A percentile compares a stretch with the other conserved stretches of the same genome.
phyloP scores from a whole-genome alignment of 2,329 filamentous ascomycete species.

The Fusarium miscanthi region DNA sequence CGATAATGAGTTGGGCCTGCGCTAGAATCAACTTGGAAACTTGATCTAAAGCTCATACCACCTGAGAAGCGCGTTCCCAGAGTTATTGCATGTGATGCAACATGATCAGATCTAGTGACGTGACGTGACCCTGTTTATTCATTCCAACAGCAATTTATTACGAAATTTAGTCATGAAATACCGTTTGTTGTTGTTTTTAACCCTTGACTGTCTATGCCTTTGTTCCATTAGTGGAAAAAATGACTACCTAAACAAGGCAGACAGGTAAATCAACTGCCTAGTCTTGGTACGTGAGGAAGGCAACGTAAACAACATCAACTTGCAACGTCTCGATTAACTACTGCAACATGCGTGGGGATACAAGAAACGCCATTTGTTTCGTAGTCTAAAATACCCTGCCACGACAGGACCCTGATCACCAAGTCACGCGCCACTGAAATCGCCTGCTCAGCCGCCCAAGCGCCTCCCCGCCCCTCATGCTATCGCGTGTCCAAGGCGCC shows the following conservation, averaged over 20 bases:
- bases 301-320: slow-evolving; percentile 1
- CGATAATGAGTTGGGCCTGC: neutral
- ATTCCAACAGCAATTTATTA: slow-evolving; percentile 11
- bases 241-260: neutral
- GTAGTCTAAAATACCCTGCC: slow-evolving; percentile 24
- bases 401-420: slow-evolving; percentile 29
- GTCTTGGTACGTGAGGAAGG: neutral
- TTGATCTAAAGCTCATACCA: neutral
- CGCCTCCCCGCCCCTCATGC: slow-evolving; percentile 15
- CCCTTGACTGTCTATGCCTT: neutral
- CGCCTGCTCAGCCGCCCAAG: slow-evolving; percentile 37
- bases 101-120: neutral
- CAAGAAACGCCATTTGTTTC: slow-evolving; percentile 35
- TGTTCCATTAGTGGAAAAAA: slow-evolving; percentile 5
- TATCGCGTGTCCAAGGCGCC: slow-evolving; percentile 20
- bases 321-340: neutral
- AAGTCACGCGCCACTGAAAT: slow-evolving; percentile 34
- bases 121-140: neutral
- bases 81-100: slow-evolving; percentile 1
- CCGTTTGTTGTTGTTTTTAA: neutral
- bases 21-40: slow-evolving; percentile 7
- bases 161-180: neutral
- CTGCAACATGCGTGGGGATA: neutral
- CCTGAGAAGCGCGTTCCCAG: neutral
- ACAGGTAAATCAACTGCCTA: neutral